Percentiles rank a stretch among this genome's conserved stretches.
phyloP scores from a whole-genome alignment of 108 stramenopile species.

The Nitzschia sp. region DNA sequence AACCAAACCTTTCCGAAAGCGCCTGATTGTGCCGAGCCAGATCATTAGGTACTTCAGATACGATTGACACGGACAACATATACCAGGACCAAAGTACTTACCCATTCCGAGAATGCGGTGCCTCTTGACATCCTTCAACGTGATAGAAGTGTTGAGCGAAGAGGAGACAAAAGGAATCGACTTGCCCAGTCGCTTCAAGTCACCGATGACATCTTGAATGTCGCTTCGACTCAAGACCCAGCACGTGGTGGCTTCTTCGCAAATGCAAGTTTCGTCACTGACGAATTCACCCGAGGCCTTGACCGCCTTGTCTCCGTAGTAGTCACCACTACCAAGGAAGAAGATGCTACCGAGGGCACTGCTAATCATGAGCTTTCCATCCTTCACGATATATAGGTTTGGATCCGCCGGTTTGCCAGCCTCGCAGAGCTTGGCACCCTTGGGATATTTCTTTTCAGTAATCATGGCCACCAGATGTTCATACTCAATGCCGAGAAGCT shows the following conservation, averaged over 20 bases:
- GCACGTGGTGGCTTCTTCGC: conserved; percentile 59
- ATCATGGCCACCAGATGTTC: conserved; percentile 58
- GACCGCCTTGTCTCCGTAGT: conserved; percentile 78
- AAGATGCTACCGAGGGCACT: conserved; percentile 37
- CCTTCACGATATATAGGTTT: conserved; percentile 49
- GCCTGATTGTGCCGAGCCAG: conserved; percentile 37
- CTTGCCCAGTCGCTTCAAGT: conserved; percentile 66
- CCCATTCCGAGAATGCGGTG: conserved; percentile 84
- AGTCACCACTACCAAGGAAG: conserved; percentile 47
- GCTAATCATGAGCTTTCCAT: conserved; percentile 48
- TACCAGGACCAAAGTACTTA: too few relatives aligned
- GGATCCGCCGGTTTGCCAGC: conserved; percentile 60
- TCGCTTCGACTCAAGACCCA: conserved; percentile 49
- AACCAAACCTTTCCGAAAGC: conserved; percentile 95
- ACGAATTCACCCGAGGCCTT: conserved; percentile 42
- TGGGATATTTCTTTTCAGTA: conserved; percentile 49
- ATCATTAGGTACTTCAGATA: too few relatives aligned
- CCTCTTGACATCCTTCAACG: conserved; percentile 63
- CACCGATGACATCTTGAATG: conserved; percentile 66
- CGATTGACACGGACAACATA: too few relatives aligned
- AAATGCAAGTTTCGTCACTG: conserved; percentile 48
- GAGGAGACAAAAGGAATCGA: conserved; percentile 34
- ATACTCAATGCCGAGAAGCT: conserved; percentile 62
- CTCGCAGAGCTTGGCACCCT: conserved; percentile 63
- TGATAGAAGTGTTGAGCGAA: conserved; percentile 26